phyloP scores from a whole-genome alignment of 2,329 filamentous ascomycete species.

The Colletotrichum euphorbiae region DNA sequence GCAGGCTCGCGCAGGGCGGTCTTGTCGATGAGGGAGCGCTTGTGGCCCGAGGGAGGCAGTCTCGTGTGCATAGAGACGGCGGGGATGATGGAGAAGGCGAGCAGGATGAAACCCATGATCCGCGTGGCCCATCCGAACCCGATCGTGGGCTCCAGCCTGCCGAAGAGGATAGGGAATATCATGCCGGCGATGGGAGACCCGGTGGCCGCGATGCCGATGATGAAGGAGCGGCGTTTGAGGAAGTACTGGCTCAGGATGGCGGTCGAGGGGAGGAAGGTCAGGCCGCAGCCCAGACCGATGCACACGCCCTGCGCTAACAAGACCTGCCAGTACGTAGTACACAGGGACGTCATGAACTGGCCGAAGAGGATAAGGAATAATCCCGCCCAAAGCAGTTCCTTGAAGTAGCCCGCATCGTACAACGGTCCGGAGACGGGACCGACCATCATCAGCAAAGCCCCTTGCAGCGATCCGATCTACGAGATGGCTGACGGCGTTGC shows the following conservation, averaged over 20 bases:
- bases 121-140: conserved; percentile 67
- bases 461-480: conserved; percentile 59
- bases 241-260: conserved; percentile 57
- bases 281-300: conserved; percentile 52
- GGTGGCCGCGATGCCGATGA: conserved; percentile 48
- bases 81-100: conserved; percentile 53
- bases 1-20: conserved; percentile 52
- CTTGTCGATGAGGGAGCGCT: conserved; percentile 50
- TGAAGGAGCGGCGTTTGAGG: conserved; percentile 46
- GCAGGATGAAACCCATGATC: conserved; percentile 57
- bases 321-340: conserved; percentile 57
- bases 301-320: conserved; percentile 54
- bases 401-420: conserved; percentile 57
- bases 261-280: conserved; percentile 50
- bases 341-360: conserved; percentile 59
- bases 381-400: conserved; percentile 50
- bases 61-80: conserved; percentile 54
- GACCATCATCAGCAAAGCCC: conserved; percentile 53
- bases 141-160: conserved; percentile 58
- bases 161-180: conserved; percentile 53
- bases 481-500: conserved; percentile 54
- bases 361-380: conserved; percentile 53
- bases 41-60: conserved; percentile 45
- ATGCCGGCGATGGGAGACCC: conserved; percentile 56
- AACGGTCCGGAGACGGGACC: conserved; percentile 55